Percentiles rank a stretch among this genome's conserved stretches.
These are phyloP conservation scores for Sporothrix mexicana DNA, from an alignment of 2,329 filamentous ascomycete genomes.

Conservation along the genomic window DNA sequence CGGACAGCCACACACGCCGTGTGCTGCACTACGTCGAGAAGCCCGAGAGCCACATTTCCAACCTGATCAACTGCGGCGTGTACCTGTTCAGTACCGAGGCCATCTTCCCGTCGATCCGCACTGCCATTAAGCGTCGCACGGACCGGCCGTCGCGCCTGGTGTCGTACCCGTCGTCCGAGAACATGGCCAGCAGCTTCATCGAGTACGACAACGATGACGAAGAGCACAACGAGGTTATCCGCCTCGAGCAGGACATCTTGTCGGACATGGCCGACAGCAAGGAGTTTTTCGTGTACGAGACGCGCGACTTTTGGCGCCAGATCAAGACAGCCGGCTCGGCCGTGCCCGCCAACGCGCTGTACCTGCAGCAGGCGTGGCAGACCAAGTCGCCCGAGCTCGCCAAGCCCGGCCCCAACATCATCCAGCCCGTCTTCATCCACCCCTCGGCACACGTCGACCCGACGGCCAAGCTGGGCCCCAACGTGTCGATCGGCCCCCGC, in stretches of 20 bases:
- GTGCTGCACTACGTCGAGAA: constrained; percentile 99
- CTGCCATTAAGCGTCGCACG: constrained; percentile 91
- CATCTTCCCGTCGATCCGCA: constrained; percentile 95
- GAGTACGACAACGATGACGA: constrained; percentile 66
- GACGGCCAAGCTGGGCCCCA: constrained; percentile 93
- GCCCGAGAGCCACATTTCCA: constrained; percentile 95
- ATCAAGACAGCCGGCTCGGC: constrained; percentile 99
- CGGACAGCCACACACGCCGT: constrained; percentile 88
- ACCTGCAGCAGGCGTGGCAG: constrained; percentile 93
- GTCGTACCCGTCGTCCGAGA: constrained; percentile 95
- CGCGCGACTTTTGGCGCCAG: constrained; percentile 99
- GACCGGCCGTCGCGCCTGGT: constrained; percentile 82
- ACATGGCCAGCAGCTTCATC: constrained; percentile 73
- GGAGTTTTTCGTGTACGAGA: constrained; percentile 98
- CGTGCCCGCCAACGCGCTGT: constrained; percentile 94
- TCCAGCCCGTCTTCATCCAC: constrained; percentile 94
- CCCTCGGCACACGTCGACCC: constrained; percentile 88
- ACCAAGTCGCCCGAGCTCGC: constrained; percentile 80
- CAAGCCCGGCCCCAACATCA: constrained; percentile 81
- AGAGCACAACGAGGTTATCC: constrained; percentile 82
- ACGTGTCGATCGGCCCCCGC: constrained; percentile 94
- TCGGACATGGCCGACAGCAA: constrained; percentile 95
- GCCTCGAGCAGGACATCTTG: constrained; percentile 95
- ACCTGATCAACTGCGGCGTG: constrained; percentile 98
- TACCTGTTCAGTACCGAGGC: constrained; percentile 96